A percentile compares a stretch with the other conserved stretches of the same genome.
Evolutionary conservation across 2,329 filamentous ascomycete species (phyloP).

Genomic region (Clarireedia monteithiana): DNA sequence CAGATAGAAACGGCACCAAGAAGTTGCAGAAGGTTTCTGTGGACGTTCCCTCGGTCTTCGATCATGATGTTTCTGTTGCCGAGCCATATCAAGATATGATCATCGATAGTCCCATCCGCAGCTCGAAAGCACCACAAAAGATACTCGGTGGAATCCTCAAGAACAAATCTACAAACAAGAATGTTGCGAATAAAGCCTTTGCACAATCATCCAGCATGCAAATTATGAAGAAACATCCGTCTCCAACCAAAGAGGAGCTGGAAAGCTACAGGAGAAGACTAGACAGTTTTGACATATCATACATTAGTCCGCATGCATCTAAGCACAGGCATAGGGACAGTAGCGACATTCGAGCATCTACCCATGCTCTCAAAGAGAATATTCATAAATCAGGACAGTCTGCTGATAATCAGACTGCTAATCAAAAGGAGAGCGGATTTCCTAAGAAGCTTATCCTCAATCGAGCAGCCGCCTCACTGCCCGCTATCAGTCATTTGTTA

Average conservation of each 20-base stretch:
- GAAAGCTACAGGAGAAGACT: slow-evolving; percentile 13
- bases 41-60: slow-evolving; percentile 16
- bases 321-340: slow-evolving; percentile 2
- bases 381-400: not conserved
- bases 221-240: slow-evolving; percentile 22
- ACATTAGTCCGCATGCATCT: not conserved
- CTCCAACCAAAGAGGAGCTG: slow-evolving; percentile 21
- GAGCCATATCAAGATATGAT: slow-evolving; percentile 3
- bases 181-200: not conserved
- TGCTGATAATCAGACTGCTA: not conserved
- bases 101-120: not conserved
- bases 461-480: not conserved
- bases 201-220: not conserved
- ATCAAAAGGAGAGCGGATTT: not conserved
- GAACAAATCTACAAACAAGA: not conserved
- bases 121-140: not conserved
- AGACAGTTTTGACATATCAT: not conserved
- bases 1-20: slow-evolving; percentile 15
- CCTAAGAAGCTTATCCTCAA: not conserved
- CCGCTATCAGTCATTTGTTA: not conserved
- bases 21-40: slow-evolving; percentile 14
- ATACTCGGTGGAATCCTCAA: not conserved
- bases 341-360: not conserved
- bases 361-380: not conserved
- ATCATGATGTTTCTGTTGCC: slow-evolving; percentile 3